These are phyloP conservation scores for Amoeboaphelidium protococcarum DNA, from an alignment of 371 early-diverging fungal species.

Conservation along the genomic window DNA sequence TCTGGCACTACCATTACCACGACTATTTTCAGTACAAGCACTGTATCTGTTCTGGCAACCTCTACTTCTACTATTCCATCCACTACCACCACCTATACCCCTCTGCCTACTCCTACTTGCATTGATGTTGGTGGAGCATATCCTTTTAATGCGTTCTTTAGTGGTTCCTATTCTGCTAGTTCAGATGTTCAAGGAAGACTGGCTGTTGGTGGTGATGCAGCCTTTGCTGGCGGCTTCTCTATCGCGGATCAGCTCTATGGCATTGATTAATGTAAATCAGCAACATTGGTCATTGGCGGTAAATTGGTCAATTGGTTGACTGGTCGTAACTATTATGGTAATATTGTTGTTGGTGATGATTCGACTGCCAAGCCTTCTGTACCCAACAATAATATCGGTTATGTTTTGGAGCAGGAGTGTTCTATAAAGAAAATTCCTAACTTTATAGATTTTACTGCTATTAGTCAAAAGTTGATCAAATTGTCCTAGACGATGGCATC, in stretches of 20 bases:
- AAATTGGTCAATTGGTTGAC: not conserved
- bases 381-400: not conserved
- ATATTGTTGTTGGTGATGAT: not conserved
- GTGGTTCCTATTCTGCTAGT: not conserved
- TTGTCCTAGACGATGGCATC: no score
- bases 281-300: not conserved
- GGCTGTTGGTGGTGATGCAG: not conserved
- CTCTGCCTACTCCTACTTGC: not conserved
- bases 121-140: not conserved
- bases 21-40: not conserved
- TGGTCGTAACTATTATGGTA: not conserved
- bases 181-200: slow-evolving; percentile 1
- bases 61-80: not conserved
- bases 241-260: not conserved
- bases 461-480: no score
- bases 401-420: not conserved
- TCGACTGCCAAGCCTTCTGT: not conserved
- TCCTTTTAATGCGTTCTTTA: not conserved
- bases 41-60: not conserved
- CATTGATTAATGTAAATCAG: not conserved
- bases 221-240: not conserved
- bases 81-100: not conserved
- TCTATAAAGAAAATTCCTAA: not conserved
- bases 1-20: not conserved
- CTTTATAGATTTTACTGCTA: no score